These are phyloP conservation scores for Tephrocybe sp. DNA, from an alignment of 768 basidiomycete genomes.

Conservation along the genomic window DNA sequence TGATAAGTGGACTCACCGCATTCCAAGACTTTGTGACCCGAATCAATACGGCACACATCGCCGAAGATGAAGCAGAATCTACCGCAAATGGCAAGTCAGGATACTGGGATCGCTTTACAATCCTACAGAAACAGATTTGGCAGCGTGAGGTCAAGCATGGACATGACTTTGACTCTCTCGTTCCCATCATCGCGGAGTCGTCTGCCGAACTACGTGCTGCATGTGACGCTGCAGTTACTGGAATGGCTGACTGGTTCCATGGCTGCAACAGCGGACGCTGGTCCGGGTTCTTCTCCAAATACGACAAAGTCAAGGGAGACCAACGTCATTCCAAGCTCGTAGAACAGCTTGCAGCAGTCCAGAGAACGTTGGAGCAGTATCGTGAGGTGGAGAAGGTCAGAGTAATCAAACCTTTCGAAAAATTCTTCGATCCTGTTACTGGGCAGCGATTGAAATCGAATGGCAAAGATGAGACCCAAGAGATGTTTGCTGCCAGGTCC, in stretches of 20 bases:
- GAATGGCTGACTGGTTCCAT: slow-evolving; percentile 32
- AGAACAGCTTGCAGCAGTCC: slow-evolving; percentile 23
- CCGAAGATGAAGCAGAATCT: slow-evolving; percentile 15
- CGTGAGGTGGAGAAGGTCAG: slow-evolving; percentile 33
- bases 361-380: slow-evolving; percentile 30
- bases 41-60: slow-evolving; percentile 23
- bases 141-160: slow-evolving; percentile 39
- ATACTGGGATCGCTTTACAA: slow-evolving; percentile 28
- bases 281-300: slow-evolving; percentile 27
- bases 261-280: slow-evolving; percentile 37
- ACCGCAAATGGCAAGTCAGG: slow-evolving; percentile 13
- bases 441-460: slow-evolving; percentile 25
- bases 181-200: slow-evolving; percentile 39
- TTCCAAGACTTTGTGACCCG: slow-evolving; percentile 39
- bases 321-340: slow-evolving; percentile 28
- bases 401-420: slow-evolving; percentile 40
- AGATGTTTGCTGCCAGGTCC: slow-evolving; percentile 41
- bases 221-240: slow-evolving; percentile 25
- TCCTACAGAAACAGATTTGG: slow-evolving; percentile 25
- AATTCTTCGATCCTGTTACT: slow-evolving; percentile 39
- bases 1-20: slow-evolving; percentile 37
- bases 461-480: slow-evolving; percentile 18
- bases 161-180: slow-evolving; percentile 39
- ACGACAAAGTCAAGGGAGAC: slow-evolving; percentile 20
- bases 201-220: slow-evolving; percentile 34